phyloP scores from a whole-genome alignment of 106 monocot genomes.

The Gastrodia elata region DNA sequence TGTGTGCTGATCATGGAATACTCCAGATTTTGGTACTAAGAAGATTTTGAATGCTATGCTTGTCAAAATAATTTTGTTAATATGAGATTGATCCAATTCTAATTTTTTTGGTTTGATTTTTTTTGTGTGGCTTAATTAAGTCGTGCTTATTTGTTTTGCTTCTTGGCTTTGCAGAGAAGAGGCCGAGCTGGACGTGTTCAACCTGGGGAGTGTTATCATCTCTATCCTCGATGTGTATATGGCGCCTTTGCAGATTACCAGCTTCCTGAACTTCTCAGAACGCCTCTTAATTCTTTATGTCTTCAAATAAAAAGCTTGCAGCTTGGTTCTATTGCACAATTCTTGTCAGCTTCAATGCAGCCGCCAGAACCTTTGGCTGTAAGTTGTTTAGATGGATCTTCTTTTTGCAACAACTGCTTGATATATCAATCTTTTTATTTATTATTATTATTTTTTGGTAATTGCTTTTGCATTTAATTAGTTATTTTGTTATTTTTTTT shows the following conservation, averaged over 20 bases:
- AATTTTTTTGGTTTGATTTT: neutral
- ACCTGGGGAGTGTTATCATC: constrained; percentile 96
- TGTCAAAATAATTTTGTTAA: neutral
- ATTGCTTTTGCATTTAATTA: neutral
- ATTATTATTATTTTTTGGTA: neutral
- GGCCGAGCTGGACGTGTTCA: constrained; percentile 99
- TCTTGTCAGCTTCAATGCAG: constrained; percentile 89
- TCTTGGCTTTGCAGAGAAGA: constrained; percentile 59
- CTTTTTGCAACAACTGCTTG: neutral
- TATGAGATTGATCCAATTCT: neutral
- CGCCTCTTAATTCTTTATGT: constrained; percentile 91
- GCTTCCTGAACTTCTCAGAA: constrained; percentile 95
- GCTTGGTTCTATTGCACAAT: constrained; percentile 79
- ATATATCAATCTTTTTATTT: neutral
- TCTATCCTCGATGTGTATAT: constrained; percentile 95
- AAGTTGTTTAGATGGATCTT: constrained; percentile 14
- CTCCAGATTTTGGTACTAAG: neutral
- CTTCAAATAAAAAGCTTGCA: constrained; percentile 97
- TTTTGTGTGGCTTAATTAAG: constrained; percentile 8
- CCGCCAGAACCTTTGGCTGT: constrained; percentile 89
- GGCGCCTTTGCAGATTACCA: constrained; percentile 98
- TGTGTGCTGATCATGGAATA: neutral
- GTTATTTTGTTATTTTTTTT: neutral
- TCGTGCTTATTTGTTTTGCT: neutral
- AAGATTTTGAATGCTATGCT: neutral